Evolutionary conservation across 2,329 filamentous ascomycete species (phyloP), one percentile per base, ranked within the genome.

Genomic region (Penicillium brasilianum): DNA sequence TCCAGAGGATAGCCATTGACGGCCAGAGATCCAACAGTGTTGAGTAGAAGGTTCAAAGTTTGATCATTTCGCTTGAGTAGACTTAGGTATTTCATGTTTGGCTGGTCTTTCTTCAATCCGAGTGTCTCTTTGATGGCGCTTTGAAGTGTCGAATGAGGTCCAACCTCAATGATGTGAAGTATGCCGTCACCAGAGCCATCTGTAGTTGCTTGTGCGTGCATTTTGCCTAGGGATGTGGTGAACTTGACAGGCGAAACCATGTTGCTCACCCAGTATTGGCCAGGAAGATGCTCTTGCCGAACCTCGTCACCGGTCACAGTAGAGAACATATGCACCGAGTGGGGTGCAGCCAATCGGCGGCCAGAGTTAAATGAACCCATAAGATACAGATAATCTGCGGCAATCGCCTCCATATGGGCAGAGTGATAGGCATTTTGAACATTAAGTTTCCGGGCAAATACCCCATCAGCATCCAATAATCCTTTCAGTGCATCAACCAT

Each of bases 381-480:
- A 8, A 69, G 55, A 3, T 59, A 41, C 1, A 66, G 56, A 50
- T 76, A 77, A 6, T 69, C 64, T 2, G 68, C 58, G 1, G 70
- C 63, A 43, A 76, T 66, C 1, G 52, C 22, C 18, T 62, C 18
- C 70, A 74, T 72, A 44, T 74, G 69, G 25, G 62, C 58, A 7
- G 71, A 74, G 52, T 75, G 74, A 55, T 76, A 76, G 0, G 74
- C 74, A 53, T 66, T 72, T 4, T 69, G 60, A 9, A 75, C 72
- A 10, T 69, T 68, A 1, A 77, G 64, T 25, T 68, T 69, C 11
- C 74, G 67, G 13, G 68, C 69, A 46, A 76, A 75, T 0, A 68
- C 58, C 5, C 56, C 60, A 3, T 73, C 64, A 1, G 55, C 51
- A 39, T 72, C 63, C n/a, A 74, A 58, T 1, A 62, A 18, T 4